Conservation (phyloP, 2,329 filamentous ascomycete species). For the Xylaria sp. region DNA sequence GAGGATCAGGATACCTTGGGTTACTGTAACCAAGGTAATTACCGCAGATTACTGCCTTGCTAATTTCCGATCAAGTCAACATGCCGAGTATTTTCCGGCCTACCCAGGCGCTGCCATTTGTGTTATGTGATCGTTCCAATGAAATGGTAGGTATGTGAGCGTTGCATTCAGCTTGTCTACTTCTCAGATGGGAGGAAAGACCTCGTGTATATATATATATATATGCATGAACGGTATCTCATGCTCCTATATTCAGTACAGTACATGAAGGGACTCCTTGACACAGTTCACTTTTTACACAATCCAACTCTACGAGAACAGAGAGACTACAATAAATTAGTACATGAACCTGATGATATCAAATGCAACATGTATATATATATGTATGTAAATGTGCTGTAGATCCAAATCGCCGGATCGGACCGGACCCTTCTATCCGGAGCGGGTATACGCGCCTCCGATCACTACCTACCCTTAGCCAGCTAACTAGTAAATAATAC, state of each 20-base stretch:
- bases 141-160: too few relatives aligned
- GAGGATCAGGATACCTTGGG: neutral
- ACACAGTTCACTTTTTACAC: too few relatives aligned
- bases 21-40: constrained; percentile 1
- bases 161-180: too few relatives aligned
- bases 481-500: neutral
- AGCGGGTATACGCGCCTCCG: neutral
- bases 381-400: neutral
- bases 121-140: neutral
- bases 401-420: neutral
- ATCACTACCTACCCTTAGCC: neutral
- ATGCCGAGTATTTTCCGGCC: constrained; percentile 20
- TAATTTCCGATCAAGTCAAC: neutral
- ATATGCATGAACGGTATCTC: too few relatives aligned
- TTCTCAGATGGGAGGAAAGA: too few relatives aligned
- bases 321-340: neutral
- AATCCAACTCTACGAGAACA: neutral
- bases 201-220: too few relatives aligned
- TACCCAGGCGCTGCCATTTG: neutral
- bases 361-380: too few relatives aligned
- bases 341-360: too few relatives aligned
- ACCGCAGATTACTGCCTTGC: neutral
- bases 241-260: too few relatives aligned
- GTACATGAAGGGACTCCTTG: too few relatives aligned
- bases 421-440: neutral